Conservation (phyloP, 768 basidiomycete species). For the Infundibulicybe gibba region DNA sequence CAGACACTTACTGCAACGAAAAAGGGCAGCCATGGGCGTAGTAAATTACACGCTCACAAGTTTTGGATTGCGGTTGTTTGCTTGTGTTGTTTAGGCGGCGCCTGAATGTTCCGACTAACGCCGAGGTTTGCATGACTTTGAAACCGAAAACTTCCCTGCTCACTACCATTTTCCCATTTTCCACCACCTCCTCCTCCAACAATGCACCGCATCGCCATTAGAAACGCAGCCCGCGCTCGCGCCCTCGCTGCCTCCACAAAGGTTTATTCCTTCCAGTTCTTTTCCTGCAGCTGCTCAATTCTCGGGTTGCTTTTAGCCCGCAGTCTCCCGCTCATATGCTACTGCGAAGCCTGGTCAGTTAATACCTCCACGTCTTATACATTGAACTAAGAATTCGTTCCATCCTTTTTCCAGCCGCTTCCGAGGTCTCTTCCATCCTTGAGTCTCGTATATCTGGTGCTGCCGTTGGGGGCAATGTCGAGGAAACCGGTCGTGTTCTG, state of each 20-base stretch:
- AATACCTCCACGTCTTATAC: constrained; percentile 2
- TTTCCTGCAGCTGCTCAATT: constrained; percentile 17
- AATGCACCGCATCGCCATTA: constrained; percentile 84
- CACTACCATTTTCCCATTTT: constrained; percentile 39
- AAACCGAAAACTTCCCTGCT: constrained; percentile 42
- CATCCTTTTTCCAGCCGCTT: constrained; percentile 42
- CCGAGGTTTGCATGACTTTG: constrained; percentile 25
- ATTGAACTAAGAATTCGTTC: constrained; percentile 19
- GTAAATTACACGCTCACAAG: constrained; percentile 1
- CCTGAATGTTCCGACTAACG: constrained; percentile 46
- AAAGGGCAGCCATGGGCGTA: constrained; percentile 21
- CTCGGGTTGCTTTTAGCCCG: constrained; percentile 29
- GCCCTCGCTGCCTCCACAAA: constrained; percentile 64
- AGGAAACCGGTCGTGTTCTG: constrained; percentile 98
- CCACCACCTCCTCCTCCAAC: constrained; percentile 42
- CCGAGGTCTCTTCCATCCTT: constrained; percentile 98
- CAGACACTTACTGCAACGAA: constrained; percentile 25
- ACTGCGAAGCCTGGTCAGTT: constrained; percentile 94
- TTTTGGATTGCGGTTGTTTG: too few relatives aligned
- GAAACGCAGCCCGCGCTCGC: constrained; percentile 79
- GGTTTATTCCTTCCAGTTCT: constrained; percentile 35
- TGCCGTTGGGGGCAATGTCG: constrained; percentile 87
- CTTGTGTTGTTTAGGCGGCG: constrained; percentile 27
- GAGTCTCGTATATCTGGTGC: constrained; percentile 97
- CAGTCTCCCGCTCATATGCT: constrained; percentile 83